Conservation (phyloP, 164 flowering plant genomes). For the Chloranthus sessilifolius region DNA sequence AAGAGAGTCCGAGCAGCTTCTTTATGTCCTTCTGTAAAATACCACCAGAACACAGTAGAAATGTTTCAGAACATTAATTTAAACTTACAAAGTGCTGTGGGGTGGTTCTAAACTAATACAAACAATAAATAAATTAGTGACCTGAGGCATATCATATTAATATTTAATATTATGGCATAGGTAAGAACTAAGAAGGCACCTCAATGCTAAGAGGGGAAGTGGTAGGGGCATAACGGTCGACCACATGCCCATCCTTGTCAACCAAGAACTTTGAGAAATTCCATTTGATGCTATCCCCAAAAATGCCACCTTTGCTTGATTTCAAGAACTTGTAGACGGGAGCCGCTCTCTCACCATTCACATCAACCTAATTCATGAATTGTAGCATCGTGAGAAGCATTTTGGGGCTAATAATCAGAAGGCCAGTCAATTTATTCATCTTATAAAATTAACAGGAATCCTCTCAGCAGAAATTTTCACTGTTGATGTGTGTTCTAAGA, state of each 20-base stretch:
- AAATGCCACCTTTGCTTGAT: constrained; percentile 4
- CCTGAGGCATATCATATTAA: too few species aligned
- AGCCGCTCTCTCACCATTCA: constrained; percentile 2
- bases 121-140: too few species aligned
- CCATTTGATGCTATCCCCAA: constrained; percentile 6
- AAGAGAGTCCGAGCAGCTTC: constrained; percentile 36
- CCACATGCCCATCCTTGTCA: constrained; percentile 60
- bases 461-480: too few species aligned
- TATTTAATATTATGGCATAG: too few species aligned
- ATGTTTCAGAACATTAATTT: not conserved
- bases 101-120: not conserved
- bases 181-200: too few species aligned
- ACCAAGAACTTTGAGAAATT: constrained; percentile 24
- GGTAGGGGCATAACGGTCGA: constrained; percentile 77
- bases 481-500: too few species aligned
- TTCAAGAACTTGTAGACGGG: constrained; percentile 8
- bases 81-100: not conserved
- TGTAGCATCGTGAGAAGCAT: too few species aligned
- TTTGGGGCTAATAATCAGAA: too few species aligned
- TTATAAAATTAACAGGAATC: too few species aligned
- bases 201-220: constrained; percentile 78
- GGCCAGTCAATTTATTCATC: too few species aligned
- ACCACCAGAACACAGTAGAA: not conserved
- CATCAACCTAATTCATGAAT: constrained; percentile 15
- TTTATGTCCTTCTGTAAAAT: constrained; percentile 37